These are phyloP conservation scores for Alternaria arborescens DNA, from an alignment of 2,329 filamentous ascomycete genomes.

Conservation along the genomic window DNA sequence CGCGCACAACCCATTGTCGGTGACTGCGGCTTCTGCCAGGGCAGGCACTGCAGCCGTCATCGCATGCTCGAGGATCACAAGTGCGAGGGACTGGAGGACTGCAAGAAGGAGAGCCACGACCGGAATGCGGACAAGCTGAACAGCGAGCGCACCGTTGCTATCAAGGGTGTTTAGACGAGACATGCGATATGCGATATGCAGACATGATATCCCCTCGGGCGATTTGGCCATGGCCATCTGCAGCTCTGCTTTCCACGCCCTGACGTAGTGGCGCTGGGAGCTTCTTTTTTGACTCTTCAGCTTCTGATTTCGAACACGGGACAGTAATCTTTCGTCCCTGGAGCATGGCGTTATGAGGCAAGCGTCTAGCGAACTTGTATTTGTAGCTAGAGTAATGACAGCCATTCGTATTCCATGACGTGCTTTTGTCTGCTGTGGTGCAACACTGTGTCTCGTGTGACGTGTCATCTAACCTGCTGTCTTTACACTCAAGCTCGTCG, in stretches of 20 bases:
- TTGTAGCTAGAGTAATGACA: conserved; percentile 14
- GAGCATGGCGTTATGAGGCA: conserved; percentile 12
- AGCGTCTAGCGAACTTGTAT: conserved; percentile 2
- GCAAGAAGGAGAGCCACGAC: conserved; percentile 96
- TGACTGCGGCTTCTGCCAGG: conserved; percentile 93
- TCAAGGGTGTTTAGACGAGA: conserved; percentile 74
- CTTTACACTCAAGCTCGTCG: neutral
- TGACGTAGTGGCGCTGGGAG: neutral
- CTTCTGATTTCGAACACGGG: neutral
- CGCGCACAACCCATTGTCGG: conserved; percentile 92
- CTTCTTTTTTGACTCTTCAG: neutral
- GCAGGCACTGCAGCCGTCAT: conserved; percentile 95
- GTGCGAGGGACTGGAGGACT: conserved; percentile 92
- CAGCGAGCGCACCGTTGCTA: conserved; percentile 89
- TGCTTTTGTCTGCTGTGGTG: neutral
- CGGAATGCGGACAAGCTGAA: conserved; percentile 93
- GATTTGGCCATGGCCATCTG: conserved; percentile 11
- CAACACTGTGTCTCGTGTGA: neutral
- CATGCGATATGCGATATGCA: neutral
- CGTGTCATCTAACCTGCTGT: too few relatives aligned
- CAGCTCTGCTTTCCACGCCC: conserved; percentile 8
- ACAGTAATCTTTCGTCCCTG: conserved; percentile 3
- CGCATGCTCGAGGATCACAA: conserved; percentile 92
- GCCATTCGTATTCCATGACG: neutral
- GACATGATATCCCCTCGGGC: neutral